phyloP scores from a whole-genome alignment of 345 rosid species.

The rapeseed (Brassica napus) region DNA sequence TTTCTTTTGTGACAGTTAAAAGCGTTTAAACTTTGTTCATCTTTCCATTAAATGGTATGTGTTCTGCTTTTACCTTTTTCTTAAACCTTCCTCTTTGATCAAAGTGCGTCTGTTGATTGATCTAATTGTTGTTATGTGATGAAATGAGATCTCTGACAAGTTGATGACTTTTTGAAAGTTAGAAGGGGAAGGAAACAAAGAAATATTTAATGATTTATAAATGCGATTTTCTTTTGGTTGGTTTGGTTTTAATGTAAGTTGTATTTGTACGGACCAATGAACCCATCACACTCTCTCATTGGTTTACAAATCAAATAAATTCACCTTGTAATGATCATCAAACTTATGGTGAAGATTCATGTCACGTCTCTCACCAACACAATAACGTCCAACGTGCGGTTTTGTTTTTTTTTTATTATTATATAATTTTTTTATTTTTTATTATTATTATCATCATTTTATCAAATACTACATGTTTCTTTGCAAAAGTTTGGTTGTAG shows the following conservation, averaged over 20 bases:
- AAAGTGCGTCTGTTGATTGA: background rate
- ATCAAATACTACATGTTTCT: background rate
- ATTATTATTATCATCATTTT: background rate
- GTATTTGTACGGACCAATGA: constrained; percentile 18
- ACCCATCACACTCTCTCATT: constrained; percentile 30
- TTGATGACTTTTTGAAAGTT: constrained; percentile 38
- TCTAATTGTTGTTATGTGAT: constrained; percentile 18
- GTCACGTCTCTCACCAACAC: constrained; percentile 31
- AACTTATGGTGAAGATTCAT: constrained; percentile 35
- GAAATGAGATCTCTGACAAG: constrained; percentile 28
- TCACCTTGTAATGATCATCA: constrained; percentile 22
- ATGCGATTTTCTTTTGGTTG: constrained; percentile 22
- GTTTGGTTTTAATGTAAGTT: constrained; percentile 21
- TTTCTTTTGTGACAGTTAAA: background rate
- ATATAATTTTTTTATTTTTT: background rate
- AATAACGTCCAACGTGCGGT: constrained; percentile 22
- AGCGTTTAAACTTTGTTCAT: constrained; percentile 1
- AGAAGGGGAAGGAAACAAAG: background rate
- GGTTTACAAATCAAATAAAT: constrained; percentile 1
- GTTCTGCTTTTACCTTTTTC: constrained; percentile 8
- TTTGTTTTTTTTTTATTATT: background rate
- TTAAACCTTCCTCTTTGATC: constrained; percentile 3
- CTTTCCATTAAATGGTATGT: constrained; percentile 1
- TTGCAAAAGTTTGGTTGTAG: background rate
- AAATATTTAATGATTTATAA: background rate